phyloP scores from a whole-genome alignment of 129 eudicot species.

The Flaveria ramosissima region DNA sequence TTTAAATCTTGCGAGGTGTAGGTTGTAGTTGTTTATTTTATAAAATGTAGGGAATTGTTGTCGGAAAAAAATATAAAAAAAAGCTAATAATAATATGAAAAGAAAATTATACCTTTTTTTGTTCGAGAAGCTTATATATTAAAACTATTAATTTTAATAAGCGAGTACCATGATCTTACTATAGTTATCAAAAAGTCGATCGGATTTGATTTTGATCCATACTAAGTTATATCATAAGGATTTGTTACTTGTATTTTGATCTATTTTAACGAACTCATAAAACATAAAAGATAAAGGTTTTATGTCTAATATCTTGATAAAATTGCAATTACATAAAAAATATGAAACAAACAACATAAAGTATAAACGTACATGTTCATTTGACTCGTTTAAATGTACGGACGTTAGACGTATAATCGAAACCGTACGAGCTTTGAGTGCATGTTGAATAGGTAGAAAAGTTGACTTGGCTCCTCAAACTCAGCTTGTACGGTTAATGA shows the following conservation, averaged over 20 bases:
- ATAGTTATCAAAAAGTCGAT: not conserved
- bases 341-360: too few relatives aligned
- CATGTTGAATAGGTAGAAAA: not conserved
- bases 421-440: not conserved
- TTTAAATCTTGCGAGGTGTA: too few relatives aligned
- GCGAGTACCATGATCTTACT: not conserved
- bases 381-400: not conserved
- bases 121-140: not conserved
- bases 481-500: not conserved
- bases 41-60: not conserved
- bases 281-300: not conserved
- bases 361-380: not conserved
- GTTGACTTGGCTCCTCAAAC: not conserved
- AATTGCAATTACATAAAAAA: too few relatives aligned
- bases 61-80: not conserved
- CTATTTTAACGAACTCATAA: not conserved
- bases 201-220: too few relatives aligned
- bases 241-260: not conserved
- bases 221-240: too few relatives aligned
- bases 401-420: not conserved
- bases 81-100: not conserved
- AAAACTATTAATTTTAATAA: not conserved
- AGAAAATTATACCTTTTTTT: not conserved
- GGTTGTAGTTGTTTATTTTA: not conserved
- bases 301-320: too few relatives aligned